These are phyloP conservation scores for Micromonas pusilla DNA, from an alignment of 139 green algal genomes.

Conservation along the genomic window DNA sequence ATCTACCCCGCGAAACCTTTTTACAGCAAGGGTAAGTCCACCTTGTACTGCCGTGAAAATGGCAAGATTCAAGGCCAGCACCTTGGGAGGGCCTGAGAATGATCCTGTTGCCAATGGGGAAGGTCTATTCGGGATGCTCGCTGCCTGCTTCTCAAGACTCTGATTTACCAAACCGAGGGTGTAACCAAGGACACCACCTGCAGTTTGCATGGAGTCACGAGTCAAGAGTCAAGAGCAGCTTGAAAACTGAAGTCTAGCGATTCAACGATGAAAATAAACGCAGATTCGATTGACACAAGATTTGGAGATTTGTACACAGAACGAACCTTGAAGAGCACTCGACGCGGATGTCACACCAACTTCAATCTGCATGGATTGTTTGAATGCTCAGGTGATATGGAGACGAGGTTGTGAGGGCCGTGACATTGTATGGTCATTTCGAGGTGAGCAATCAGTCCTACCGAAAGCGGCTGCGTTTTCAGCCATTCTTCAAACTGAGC, in stretches of 20 bases:
- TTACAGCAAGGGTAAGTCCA: conserved; percentile 14
- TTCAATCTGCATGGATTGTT: too few species aligned
- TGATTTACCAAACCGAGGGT: conserved; percentile 5
- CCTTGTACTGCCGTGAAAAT: conserved; percentile 16
- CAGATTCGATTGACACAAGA: too few species aligned
- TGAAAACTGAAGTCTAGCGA: neutral
- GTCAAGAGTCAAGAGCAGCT: neutral
- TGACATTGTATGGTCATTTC: too few species aligned
- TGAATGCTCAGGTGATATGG: too few species aligned
- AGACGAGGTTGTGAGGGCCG: too few species aligned
- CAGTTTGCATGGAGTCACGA: neutral
- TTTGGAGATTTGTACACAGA: too few species aligned
- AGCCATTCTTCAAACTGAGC: too few species aligned
- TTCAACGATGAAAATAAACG: neutral
- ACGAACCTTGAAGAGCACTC: too few species aligned
- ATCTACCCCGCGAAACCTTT: neutral
- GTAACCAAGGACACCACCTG: conserved; percentile 15
- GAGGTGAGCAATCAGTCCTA: too few species aligned
- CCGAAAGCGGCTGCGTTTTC: too few species aligned
- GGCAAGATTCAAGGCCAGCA: conserved; percentile 17
- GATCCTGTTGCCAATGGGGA: neutral
- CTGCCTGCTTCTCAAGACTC: conserved; percentile 8
- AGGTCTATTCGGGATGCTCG: neutral
- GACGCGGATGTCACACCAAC: too few species aligned
- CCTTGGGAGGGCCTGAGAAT: conserved; percentile 3